These are phyloP conservation scores for Sporothrix inflata DNA, from an alignment of 2,329 filamentous ascomycete species.

Conservation along the genomic window DNA sequence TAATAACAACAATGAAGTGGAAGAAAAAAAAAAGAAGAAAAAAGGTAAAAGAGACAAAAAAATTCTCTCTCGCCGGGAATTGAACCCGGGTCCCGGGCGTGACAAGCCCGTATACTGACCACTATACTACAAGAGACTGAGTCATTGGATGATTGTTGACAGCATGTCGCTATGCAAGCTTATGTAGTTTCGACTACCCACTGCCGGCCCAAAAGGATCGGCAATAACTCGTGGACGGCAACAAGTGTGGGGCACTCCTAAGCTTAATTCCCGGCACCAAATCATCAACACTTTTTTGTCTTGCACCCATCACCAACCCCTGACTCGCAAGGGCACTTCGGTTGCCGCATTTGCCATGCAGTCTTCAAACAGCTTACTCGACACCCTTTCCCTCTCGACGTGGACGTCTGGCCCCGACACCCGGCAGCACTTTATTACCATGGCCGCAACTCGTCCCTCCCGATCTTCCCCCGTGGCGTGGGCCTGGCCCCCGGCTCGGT, in stretches of 20 bases:
- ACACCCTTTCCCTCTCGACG: neutral
- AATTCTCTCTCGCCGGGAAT: constrained; percentile 33
- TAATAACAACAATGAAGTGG: neutral
- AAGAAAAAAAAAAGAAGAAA: neutral
- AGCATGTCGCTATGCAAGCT: neutral
- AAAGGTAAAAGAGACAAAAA: neutral
- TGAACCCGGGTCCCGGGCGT: constrained; percentile 35
- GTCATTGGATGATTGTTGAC: constrained; percentile 13
- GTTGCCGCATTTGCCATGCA: neutral
- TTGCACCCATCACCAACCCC: neutral
- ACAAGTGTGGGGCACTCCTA: neutral
- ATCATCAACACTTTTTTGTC: neutral
- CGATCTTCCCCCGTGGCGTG: neutral
- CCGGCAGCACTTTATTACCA: neutral
- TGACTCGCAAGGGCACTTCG: neutral
- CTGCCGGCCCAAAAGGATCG: neutral
- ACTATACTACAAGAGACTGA: constrained; percentile 33
- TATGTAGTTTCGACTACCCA: neutral
- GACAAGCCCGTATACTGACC: constrained; percentile 35
- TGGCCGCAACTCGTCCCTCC: neutral
- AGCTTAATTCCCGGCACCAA: neutral
- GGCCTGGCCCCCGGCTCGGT: neutral
- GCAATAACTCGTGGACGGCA: neutral
- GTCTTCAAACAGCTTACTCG: neutral
- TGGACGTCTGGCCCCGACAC: neutral